These are phyloP conservation scores for Escovopsis sp. DNA, from an alignment of 2,329 filamentous ascomycete genomes.

Conservation along the genomic window DNA sequence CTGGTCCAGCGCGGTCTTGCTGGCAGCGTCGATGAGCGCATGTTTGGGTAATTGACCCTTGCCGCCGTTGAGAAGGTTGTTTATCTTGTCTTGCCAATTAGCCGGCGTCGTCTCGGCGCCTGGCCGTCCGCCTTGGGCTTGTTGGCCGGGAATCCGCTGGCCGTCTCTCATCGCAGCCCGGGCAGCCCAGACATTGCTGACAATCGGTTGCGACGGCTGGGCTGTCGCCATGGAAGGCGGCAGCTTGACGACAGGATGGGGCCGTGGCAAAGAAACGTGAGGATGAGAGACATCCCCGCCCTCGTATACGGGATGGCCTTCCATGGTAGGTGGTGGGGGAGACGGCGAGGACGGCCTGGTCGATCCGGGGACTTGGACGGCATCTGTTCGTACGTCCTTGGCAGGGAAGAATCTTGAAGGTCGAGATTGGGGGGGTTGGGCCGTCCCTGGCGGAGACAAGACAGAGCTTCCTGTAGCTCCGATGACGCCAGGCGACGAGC, in stretches of 20 bases:
- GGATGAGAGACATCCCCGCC: constrained; percentile 46
- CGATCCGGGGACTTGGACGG: constrained; percentile 20
- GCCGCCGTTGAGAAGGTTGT: constrained; percentile 54
- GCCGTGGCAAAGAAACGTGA: constrained; percentile 53
- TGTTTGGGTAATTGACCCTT: constrained; percentile 46
- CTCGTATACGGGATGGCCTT: constrained; percentile 58
- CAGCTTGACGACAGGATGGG: constrained; percentile 65
- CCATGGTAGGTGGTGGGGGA: constrained; percentile 56
- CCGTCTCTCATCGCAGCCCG: constrained; percentile 19
- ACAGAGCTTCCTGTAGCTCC: constrained; percentile 13
- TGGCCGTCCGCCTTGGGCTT: constrained; percentile 7
- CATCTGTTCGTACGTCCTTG: constrained; percentile 32
- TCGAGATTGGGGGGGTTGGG: constrained; percentile 30
- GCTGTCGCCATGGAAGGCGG: constrained; percentile 37
- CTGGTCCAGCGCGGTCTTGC: constrained; percentile 51
- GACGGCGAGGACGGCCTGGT: constrained; percentile 43
- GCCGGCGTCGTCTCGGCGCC: constrained; percentile 19
- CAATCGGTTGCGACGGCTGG: constrained; percentile 12
- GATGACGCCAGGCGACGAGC: constrained; percentile 15
- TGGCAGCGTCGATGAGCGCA: constrained; percentile 51
- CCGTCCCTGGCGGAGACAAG: constrained; percentile 14
- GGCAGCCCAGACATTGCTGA: constrained; percentile 22
- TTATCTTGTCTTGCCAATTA: constrained; percentile 73
- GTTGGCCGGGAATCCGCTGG: constrained; percentile 11
- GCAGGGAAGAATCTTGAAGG: constrained; percentile 49